Evolutionary conservation across 257 asterid species (phyloP), one percentile per base, ranked within the genome.

Genomic region (Sherardia arvensis): DNA sequence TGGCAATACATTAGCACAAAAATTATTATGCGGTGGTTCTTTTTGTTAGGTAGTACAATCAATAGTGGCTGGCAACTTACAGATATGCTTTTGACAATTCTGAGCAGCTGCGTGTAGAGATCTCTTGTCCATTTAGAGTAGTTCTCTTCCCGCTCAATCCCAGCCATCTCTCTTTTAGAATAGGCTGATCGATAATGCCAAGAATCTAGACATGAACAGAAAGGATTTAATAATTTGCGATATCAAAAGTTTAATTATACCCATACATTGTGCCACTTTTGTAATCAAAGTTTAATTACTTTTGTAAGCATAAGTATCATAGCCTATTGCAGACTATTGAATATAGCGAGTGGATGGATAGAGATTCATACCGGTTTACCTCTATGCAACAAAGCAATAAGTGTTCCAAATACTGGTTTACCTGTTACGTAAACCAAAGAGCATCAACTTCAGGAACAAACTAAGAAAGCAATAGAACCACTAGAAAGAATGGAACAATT

Each of bases 161-260:
- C 8, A 87, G 70, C 97, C 97, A 93, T 79, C 99, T 87, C 73
- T 93, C 99, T 84, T 84, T 87, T 53, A 93, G 81, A 67, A 93
- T 63, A 68, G 99, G 97, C 69, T 93, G 99, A 80, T 93, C 96
- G 73, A 93, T 81, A 65, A 93, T 74, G 65, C 99, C 99, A 74
- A 93, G 85, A 76, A 93, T 81, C 99, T 93, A 64, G n/a, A 75
- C 36, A 74, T 60, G 36, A 15, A 61, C 20, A 43, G n/a, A 33
- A 10, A 61, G 33, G 60, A 73, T 9, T 21, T 36, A 36, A 9
- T 10, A 17, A 20, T 12, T 21, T 3, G 43, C 32, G 17, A 18
- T 1, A 27, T 45, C 29, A 23, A 14, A n/a, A 1, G 27, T 20
- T 47, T 22, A 40, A 22, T 21, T 21, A 53, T 9, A 20, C 49